Base-by-base conservation (phyloP, 805 yeast genomes). In the Ogataea naganishii region DNA sequence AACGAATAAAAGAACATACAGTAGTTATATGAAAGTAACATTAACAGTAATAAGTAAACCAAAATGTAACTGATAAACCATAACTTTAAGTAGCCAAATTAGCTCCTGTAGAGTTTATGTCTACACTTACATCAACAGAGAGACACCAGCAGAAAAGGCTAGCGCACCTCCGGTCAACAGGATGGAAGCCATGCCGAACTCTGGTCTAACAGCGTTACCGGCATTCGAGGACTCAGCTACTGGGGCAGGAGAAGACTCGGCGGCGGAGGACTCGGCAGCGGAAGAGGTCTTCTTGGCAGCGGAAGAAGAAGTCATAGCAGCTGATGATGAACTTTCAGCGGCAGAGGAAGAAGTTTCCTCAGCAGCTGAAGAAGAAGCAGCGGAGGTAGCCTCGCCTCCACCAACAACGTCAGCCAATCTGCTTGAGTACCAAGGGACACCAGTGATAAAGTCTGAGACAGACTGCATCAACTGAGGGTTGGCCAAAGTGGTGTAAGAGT, bases 401-500 rank as follows among this genome's bases (percentile, higher is more conserved):
- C 29, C 36, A 15, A 44, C 24, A 18, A 43, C 45, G 8, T 46
- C 28, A 10, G 29, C 32, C 18, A 55, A 33, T 46, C 62, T 51
- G 14, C 48, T 35, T 3, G 51, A 41, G 32, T 54, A 55, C 60
- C 62, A 55, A 34, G 60, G 59, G 24, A 56, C 39, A 22, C 38
- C 51, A 13, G 58, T 49, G 9, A 45, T 58, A 33, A 52, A 48
- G 5, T 39, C 34, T 9, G 51, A 41, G 16, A 52, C 33, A 4
- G 44, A 29, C 3, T 38, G 22, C 15, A 31, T 27, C 23, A 33
- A 33, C 1, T 30, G 36, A 17, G 43, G 19, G 32, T 49, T 40
- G 34, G 56, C 47, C 34, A 64, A 47, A 20, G 69, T 62, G 26
- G 69, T 64, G 47, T 60, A 64, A n/a, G 64, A 49, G 30, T 60